A percentile compares a stretch with the other conserved stretches of the same genome.
Evolutionary conservation across 2,329 filamentous ascomycete genomes (phyloP).

Genomic region (Pseudocercospora eumusae): DNA sequence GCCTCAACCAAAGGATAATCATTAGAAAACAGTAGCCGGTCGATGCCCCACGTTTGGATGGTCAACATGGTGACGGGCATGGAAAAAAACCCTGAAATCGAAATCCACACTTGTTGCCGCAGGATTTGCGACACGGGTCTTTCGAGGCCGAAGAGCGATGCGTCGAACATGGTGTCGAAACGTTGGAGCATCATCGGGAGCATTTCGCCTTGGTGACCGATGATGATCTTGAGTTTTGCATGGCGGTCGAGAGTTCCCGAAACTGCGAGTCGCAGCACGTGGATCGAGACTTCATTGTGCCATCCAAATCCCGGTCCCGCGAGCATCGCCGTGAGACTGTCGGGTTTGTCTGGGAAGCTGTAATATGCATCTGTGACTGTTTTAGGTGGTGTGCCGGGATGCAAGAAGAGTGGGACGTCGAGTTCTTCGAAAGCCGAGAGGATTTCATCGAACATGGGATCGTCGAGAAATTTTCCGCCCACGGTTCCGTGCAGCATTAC

Average conservation of each 20-base stretch:
- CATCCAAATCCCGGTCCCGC: constrained; percentile 9
- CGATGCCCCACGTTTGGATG: constrained; percentile 10
- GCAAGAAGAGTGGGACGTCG: constrained; percentile 11
- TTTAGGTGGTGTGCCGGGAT: constrained; percentile 1
- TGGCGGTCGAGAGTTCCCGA: constrained; percentile 11
- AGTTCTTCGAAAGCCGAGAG: constrained; percentile 6
- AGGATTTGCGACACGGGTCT: background rate
- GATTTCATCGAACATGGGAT: constrained; percentile 4
- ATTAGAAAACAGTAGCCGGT: constrained; percentile 7
- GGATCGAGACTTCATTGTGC: constrained; percentile 13
- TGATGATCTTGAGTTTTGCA: constrained; percentile 12
- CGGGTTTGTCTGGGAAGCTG: background rate
- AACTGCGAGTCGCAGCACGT: constrained; percentile 7
- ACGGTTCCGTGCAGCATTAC: constrained; percentile 4
- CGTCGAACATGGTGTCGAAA: constrained; percentile 6
- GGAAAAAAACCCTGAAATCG: constrained; percentile 4
- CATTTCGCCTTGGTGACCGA: constrained; percentile 14
- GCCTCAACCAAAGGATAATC: constrained; percentile 14
- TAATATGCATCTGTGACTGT: constrained; percentile 4
- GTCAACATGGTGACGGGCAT: constrained; percentile 6
- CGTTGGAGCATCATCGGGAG: constrained; percentile 6
- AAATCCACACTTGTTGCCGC: constrained; percentile 11
- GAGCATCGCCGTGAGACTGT: constrained; percentile 7
- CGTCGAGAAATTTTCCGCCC: constrained; percentile 10
- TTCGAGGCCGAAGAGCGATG: background rate